A percentile compares a stretch with the other conserved stretches of the same genome.
phyloP scores from a whole-genome alignment of 768 basidiomycete genomes.

The Trametes elegans region DNA sequence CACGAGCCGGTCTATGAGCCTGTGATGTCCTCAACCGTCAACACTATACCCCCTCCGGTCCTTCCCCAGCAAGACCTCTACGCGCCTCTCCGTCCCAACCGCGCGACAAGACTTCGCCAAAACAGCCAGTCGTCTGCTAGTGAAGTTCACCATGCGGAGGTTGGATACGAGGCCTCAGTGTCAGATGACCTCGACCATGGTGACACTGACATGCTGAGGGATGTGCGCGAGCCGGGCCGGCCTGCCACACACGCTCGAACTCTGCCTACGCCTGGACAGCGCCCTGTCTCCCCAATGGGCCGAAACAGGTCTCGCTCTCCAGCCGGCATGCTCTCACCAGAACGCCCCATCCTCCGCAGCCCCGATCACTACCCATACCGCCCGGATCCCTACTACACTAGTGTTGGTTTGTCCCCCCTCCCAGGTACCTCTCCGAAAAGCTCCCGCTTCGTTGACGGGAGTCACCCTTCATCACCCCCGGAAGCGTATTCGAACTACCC shows the following conservation, averaged over 20 bases:
- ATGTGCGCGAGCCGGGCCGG: constrained; percentile 24
- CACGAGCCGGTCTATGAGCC: constrained; percentile 46
- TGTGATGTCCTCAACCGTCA: constrained; percentile 39
- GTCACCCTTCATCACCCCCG: neutral
- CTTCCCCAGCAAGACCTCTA: constrained; percentile 40
- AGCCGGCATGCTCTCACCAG: constrained; percentile 12
- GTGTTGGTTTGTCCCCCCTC: neutral
- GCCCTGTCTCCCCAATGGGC: constrained; percentile 39
- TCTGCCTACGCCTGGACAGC: constrained; percentile 27
- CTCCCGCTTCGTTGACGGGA: constrained; percentile 10
- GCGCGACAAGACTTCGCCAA: constrained; percentile 56
- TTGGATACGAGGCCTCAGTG: constrained; percentile 67
- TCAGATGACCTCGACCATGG: constrained; percentile 59
- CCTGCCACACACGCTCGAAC: constrained; percentile 40
- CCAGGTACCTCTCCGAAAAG: constrained; percentile 12
- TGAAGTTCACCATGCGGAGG: constrained; percentile 51
- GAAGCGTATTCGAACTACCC: neutral
- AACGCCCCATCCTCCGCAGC: constrained; percentile 6
- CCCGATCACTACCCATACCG: constrained; percentile 1
- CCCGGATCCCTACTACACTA: neutral
- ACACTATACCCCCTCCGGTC: constrained; percentile 54
- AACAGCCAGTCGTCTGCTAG: constrained; percentile 73
- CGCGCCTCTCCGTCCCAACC: constrained; percentile 47
- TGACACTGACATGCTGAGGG: constrained; percentile 37
- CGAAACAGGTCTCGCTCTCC: constrained; percentile 22